Conservation (phyloP, 495 filamentous ascomycete species). For the Neurospora sp. region DNA sequence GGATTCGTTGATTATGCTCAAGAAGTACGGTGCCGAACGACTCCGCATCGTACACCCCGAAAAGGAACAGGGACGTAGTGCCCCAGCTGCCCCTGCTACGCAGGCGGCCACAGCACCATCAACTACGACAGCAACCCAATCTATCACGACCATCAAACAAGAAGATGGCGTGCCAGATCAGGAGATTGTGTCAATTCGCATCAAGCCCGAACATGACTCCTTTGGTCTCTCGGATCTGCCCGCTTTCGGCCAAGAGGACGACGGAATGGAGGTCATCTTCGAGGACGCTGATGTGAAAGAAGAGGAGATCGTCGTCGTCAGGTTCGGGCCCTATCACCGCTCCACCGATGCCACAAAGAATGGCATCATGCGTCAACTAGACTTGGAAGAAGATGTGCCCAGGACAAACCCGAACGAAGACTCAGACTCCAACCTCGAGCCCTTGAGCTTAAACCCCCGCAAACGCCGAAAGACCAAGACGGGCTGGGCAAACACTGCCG, state of each 20-base stretch:
- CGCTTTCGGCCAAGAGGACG: background rate
- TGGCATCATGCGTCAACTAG: too few species aligned
- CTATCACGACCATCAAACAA: background rate
- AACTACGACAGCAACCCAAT: background rate
- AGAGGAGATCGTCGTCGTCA: background rate
- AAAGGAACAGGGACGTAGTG: conserved; percentile 18
- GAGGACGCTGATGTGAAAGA: background rate
- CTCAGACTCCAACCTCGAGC: background rate
- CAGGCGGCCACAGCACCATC: conserved; percentile 1
- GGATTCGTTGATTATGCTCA: conserved; percentile 35
- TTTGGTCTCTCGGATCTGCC: background rate
- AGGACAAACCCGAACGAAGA: background rate
- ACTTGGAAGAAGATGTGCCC: background rate
- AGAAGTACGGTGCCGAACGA: conserved; percentile 33
- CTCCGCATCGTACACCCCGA: conserved; percentile 36
- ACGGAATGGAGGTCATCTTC: too few species aligned
- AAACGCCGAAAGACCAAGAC: background rate
- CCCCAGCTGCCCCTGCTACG: conserved; percentile 14
- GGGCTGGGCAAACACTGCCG: background rate
- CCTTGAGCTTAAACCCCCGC: background rate
- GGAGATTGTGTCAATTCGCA: background rate
- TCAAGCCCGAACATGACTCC: background rate
- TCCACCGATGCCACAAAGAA: too few species aligned
- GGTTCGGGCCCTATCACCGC: background rate
- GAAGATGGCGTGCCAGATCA: background rate